Conservation (phyloP, 2,329 filamentous ascomycete genomes). For the Microcyclosporella mali region DNA sequence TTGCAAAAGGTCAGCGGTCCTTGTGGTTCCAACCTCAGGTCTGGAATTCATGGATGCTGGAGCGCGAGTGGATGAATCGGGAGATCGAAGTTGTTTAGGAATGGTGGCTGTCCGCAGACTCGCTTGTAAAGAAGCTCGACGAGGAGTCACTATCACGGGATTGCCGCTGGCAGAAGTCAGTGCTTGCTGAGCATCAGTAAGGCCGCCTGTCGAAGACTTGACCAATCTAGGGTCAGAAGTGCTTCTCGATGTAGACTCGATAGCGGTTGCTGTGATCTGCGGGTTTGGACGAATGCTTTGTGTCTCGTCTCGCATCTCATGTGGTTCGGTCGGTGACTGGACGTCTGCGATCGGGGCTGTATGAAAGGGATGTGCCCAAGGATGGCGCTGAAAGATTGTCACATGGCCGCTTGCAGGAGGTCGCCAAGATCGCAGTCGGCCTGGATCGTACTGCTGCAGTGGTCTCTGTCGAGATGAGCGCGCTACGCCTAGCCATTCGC, state of each 20-base stretch:
- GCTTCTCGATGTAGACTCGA: no score
- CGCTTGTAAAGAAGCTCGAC: constrained; percentile 13
- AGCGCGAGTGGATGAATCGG: not conserved
- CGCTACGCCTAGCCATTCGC: no score
- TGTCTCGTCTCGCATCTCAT: no score
- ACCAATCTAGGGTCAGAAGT: not conserved
- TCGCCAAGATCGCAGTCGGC: constrained; percentile 19
- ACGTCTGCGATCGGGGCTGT: no score
- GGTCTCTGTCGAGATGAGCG: no score
- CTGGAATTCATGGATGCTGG: no score
- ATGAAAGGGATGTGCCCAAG: no score
- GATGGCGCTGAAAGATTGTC: constrained; percentile 7
- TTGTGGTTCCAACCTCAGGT: constrained; percentile 11
- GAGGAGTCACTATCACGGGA: constrained; percentile 19
- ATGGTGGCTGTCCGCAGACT: constrained; percentile 15
- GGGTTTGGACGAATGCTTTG: no score
- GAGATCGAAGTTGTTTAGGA: constrained; percentile 1
- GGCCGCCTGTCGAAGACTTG: no score
- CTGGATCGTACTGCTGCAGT: no score
- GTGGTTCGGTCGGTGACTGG: constrained; percentile 11
- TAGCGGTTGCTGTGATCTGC: no score
- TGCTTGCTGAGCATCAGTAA: constrained; percentile 17
- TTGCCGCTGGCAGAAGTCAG: constrained; percentile 19
- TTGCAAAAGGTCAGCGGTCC: constrained; percentile 20
- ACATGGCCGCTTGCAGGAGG: constrained; percentile 29